Evolutionary conservation across 805 yeast genomes (phyloP), one percentile per base, ranked within the genome.

Genomic region (Wickerhamiella vanderwaltii): DNA sequence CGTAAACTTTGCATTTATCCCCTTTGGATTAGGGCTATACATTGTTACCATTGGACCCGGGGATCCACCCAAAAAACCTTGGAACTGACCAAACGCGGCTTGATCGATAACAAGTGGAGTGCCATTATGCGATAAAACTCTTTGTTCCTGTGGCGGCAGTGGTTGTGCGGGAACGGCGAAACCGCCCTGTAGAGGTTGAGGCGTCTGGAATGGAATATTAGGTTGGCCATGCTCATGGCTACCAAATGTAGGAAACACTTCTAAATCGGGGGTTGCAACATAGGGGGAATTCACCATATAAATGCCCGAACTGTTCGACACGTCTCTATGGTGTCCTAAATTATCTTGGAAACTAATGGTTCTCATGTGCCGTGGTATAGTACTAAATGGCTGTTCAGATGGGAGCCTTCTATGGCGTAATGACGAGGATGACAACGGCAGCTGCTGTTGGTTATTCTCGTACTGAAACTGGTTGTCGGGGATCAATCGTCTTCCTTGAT

Each of bases 301-400:
- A n/a, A n/a, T n/a, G n/a, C n/a, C n/a, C n/a, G n/a, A n/a, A n/a
- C n/a, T n/a, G n/a, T n/a, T n/a, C n/a, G n/a, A n/a, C n/a, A n/a
- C n/a, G n/a, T n/a, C n/a, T n/a, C n/a, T n/a, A n/a, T n/a, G n/a
- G n/a, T n/a, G n/a, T n/a, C n/a, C 36, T 6, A 33, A 33, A 5
- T 13, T 22, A 12, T 33, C 36, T 22, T 19, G 36, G 9, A 20
- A 12, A 13, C 36, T 33, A n/a, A 20, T n/a, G 18, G 34, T 37
- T 5, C 40, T 32, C 40, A 37, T 37, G 15, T 37, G 40, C 11
- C n/a, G 18, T 7, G 40, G 40, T 3, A 37, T 29, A 4, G 40
- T 34, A 3, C 19, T 20, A 22, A n/a, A 16, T 13, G 28, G 29
- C 3, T 29, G 25, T n/a, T 37, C 40, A 3, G 40, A 37, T 12